Base-by-base conservation (phyloP, 2,329 filamentous ascomycete genomes). In the Niveomyces coronatus region DNA sequence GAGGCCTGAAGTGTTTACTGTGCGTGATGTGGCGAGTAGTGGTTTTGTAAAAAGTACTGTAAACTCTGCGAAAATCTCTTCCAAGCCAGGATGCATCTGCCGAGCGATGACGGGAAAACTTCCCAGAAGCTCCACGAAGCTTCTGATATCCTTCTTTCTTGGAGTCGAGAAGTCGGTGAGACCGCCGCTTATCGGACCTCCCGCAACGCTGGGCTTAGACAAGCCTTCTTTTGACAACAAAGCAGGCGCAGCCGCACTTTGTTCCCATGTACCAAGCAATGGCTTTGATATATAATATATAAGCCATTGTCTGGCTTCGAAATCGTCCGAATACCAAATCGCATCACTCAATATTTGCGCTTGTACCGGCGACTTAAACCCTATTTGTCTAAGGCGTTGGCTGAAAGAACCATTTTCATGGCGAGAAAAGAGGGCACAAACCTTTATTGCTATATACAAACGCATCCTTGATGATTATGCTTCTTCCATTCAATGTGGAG, bases 381-480 rank as follows among this genome's bases (percentile, higher is more conserved):
- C 85, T 93, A 47, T 16, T 31, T 6, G 6, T 18, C 20, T n/a
- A n/a, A n/a, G n/a, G n/a, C n/a, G 14, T 24, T 13, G 22, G n/a
- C 35, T 44, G 15, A 43, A 37, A 14, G 17, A 33, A 5, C 6
- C n/a, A 13, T 4, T 8, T 10, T 22, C 18, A 13, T 23, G 28
- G 5, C n/a, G 22, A 19, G 40, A 22, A 35, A 28, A 17, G 7
- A 29, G 9, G 17, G 5, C 20, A 8, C 64, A 35, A 60, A 86
- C 88, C 91, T 70, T 98, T 98, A 56, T 96, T 96, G 58, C 83
- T 95, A 62, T 93, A 98, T 28, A 96, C 74, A 49, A 82, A 82
- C 18, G 82, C 78, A 61, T 98, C 91, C 61, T 96, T 96, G 47
- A 98, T 79, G 31, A 98, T 85, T 43, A 98, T 81, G 33, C 85